phyloP scores from a whole-genome alignment of 2,329 filamentous ascomycete genomes.

The Akanthomyces lecanii region DNA sequence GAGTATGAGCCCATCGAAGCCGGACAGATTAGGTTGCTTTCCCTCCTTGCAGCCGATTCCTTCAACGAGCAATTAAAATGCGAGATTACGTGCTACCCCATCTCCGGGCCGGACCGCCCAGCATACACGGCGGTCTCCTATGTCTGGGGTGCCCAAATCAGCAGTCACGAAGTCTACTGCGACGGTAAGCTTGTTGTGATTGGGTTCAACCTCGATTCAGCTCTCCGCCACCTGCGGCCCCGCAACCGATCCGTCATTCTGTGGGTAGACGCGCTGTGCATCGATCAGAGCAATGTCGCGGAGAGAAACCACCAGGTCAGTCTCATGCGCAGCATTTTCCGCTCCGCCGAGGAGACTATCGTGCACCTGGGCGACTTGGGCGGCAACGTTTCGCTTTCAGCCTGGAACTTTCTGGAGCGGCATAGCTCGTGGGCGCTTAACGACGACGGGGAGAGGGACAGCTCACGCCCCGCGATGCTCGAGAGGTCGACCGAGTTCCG shows the following conservation, averaged over 20 bases:
- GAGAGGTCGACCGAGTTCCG: constrained; percentile 3
- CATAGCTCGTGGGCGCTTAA: constrained; percentile 7
- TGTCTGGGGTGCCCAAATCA: no score
- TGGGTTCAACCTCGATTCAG: no score
- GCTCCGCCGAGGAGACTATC: constrained; percentile 1
- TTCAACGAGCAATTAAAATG: no score
- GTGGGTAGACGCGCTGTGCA: constrained; percentile 16
- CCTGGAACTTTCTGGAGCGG: constrained; percentile 12
- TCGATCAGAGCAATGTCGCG: constrained; percentile 7
- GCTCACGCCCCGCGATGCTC: not conserved
- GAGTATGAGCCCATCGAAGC: no score
- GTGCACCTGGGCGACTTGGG: constrained; percentile 7
- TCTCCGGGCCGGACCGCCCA: no score
- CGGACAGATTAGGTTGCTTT: no score
- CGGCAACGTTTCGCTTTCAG: constrained; percentile 1
- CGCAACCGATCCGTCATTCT: not conserved
- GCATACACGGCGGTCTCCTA: no score
- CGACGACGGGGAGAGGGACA: not conserved
- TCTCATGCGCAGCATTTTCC: constrained; percentile 6
- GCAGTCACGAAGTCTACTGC: no score
- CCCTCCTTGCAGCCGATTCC: no score
- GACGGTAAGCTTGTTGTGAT: no score
- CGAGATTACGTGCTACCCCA: no score
- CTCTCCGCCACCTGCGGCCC: constrained; percentile 1
- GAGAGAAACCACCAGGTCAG: constrained; percentile 9